Percentiles rank a stretch among this genome's conserved stretches.
These are phyloP conservation scores for Tuber microsphaerosporum DNA, from an alignment of 495 filamentous ascomycete genomes.

Conservation along the genomic window DNA sequence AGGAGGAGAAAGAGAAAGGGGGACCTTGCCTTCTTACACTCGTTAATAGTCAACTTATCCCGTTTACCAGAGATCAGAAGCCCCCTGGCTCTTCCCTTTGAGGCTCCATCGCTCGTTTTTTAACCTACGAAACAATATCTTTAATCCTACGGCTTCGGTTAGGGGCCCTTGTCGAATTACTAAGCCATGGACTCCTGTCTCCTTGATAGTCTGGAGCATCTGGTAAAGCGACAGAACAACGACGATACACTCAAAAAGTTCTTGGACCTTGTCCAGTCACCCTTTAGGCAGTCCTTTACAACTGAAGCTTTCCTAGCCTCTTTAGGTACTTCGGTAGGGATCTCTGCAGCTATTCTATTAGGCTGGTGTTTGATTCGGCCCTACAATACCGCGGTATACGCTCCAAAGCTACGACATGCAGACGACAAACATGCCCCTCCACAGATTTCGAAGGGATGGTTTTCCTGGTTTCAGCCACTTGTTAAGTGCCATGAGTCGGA, in stretches of 20 bases:
- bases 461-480: conserved; percentile 77
- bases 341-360: conserved; percentile 63
- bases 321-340: conserved; percentile 69
- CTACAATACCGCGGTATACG: conserved; percentile 83
- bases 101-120: conserved; percentile 17
- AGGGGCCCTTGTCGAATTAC: not conserved
- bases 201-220: conserved; percentile 9
- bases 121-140: not conserved
- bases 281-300: conserved; percentile 48
- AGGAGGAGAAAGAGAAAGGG: not conserved
- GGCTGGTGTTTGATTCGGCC: conserved; percentile 84
- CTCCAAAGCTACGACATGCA: conserved; percentile 86
- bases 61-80: not conserved
- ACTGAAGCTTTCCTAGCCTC: conserved; percentile 67
- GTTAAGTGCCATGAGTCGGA: conserved; percentile 66
- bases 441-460: conserved; percentile 73
- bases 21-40: not conserved
- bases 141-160: not conserved
- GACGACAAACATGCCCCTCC: conserved; percentile 91
- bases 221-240: conserved; percentile 13
- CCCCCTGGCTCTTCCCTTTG: not conserved
- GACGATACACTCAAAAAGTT: conserved; percentile 29
- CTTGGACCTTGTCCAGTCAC: conserved; percentile 31
- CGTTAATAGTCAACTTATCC: not conserved
- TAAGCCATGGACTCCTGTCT: conserved; percentile 22